phyloP scores from a whole-genome alignment of 1,284 basidiomycete genomes.

The Fomitopsis betulina region DNA sequence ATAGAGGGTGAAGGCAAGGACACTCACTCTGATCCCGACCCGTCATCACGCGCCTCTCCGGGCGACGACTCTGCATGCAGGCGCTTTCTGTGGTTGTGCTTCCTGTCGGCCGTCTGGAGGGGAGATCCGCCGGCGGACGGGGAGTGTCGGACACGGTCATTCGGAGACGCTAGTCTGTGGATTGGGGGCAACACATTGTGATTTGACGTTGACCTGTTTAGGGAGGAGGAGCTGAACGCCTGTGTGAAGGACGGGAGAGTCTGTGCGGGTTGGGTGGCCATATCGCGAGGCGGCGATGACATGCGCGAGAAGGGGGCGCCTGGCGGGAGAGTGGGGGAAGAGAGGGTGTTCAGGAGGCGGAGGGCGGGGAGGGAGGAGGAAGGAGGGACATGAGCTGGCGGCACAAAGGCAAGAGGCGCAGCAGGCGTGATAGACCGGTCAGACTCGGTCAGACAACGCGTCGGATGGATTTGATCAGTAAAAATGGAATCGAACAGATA shows the following conservation, averaged over 20 bases:
- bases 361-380: constrained; percentile 3
- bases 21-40: constrained; percentile 27
- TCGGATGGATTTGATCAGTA: constrained; percentile 10
- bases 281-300: constrained; percentile 12
- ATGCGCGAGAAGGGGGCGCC: constrained; percentile 5
- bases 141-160: constrained; percentile 29
- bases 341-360: not conserved
- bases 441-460: constrained; percentile 7
- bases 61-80: constrained; percentile 22
- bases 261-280: constrained; percentile 36
- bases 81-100: constrained; percentile 21
- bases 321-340: not conserved
- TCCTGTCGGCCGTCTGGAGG: constrained; percentile 22
- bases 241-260: constrained; percentile 75
- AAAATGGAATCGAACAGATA: constrained; percentile 13
- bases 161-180: constrained; percentile 35
- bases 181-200: constrained; percentile 63
- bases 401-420: constrained; percentile 3
- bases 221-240: constrained; percentile 55
- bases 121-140: constrained; percentile 28
- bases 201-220: constrained; percentile 40
- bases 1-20: constrained; percentile 26
- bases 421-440: constrained; percentile 1
- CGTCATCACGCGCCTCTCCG: constrained; percentile 16
- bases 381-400: constrained; percentile 2